phyloP scores from a whole-genome alignment of 768 basidiomycete genomes.

The Pulveroboletus sp. region DNA sequence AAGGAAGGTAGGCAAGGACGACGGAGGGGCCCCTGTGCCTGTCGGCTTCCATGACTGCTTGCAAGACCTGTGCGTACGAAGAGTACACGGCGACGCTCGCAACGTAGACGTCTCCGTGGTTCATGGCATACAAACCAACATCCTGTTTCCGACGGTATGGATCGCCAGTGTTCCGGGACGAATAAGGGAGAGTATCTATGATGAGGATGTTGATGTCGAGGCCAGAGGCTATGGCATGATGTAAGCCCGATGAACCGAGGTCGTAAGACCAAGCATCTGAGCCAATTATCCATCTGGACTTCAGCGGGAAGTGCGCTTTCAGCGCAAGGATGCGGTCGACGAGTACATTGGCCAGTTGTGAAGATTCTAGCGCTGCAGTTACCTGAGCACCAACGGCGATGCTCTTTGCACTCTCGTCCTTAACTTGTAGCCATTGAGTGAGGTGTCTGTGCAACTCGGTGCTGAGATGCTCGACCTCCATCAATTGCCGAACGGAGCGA shows the following conservation, averaged over 20 bases:
- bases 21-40: conserved; percentile 85
- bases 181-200: conserved; percentile 89
- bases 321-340: conserved; percentile 58
- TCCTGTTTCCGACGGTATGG: conserved; percentile 86
- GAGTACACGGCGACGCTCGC: conserved; percentile 95
- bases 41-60: conserved; percentile 89
- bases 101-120: conserved; percentile 94
- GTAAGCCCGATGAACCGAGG: conserved; percentile 90
- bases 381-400: conserved; percentile 56
- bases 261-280: conserved; percentile 99
- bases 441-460: conserved; percentile 66
- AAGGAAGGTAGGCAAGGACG: conserved; percentile 92
- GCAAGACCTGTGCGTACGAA: conserved; percentile 91
- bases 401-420: conserved; percentile 67
- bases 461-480: conserved; percentile 48
- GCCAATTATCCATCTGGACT: conserved; percentile 94
- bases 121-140: conserved; percentile 97
- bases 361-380: conserved; percentile 43
- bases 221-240: conserved; percentile 88
- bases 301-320: conserved; percentile 57
- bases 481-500: conserved; percentile 56
- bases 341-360: conserved; percentile 37
- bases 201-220: conserved; percentile 94
- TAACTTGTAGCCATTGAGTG: conserved; percentile 74
- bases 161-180: conserved; percentile 64